These are phyloP conservation scores for Melanomma pulvis-pyrius DNA, from an alignment of 495 filamentous ascomycete genomes.

Conservation along the genomic window DNA sequence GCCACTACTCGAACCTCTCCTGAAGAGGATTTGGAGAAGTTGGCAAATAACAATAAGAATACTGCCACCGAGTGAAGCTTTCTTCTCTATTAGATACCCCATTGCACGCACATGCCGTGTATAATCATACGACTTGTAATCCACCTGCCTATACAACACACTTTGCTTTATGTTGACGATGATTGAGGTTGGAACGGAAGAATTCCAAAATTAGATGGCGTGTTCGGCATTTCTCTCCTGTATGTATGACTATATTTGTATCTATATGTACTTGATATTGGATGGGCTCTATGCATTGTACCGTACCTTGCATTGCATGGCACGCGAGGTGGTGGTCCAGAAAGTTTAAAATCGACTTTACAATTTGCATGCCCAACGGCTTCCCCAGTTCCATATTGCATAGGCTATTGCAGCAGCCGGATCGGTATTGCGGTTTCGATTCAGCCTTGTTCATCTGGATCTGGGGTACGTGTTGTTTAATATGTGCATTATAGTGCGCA, in stretches of 20 bases:
- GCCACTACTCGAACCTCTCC: neutral
- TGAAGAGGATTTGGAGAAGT: neutral
- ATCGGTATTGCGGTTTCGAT: conserved; percentile 1
- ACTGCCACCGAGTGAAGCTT: neutral
- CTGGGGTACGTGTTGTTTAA: neutral
- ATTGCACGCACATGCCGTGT: neutral
- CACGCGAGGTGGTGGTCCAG: neutral
- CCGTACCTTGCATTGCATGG: conserved; percentile 1
- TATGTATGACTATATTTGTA: neutral
- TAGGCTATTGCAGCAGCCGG: conserved; percentile 10
- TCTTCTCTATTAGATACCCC: neutral
- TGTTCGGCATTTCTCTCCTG: neutral
- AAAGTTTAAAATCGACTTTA: neutral
- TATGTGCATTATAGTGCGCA: neutral
- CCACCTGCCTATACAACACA: neutral
- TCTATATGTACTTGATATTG: neutral
- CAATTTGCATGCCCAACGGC: neutral
- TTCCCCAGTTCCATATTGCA: neutral
- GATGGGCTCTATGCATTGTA: neutral
- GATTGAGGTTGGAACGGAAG: too few relatives aligned
- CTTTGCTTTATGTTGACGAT: neutral
- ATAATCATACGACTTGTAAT: neutral
- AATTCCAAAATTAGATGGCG: neutral
- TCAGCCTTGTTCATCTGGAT: neutral
- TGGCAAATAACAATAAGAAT: neutral